Base-by-base conservation (phyloP, 1,284 basidiomycete genomes). In the Bjerkandera adusta region DNA sequence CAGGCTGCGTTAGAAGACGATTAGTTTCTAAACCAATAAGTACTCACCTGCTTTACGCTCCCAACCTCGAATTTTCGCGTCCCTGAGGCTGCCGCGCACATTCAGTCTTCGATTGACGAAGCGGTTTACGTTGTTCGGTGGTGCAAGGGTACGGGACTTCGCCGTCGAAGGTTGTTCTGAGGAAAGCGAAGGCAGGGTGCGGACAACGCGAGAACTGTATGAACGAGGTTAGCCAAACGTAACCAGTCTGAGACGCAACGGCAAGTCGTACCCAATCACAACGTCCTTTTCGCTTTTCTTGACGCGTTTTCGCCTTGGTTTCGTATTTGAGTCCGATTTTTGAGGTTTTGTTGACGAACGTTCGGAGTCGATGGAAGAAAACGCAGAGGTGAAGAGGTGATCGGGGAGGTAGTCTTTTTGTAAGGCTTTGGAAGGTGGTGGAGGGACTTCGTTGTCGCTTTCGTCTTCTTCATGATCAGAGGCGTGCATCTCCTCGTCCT, bases 371-470 rank as follows among this genome's bases (percentile, higher is more conserved):
- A 2, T 45, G 18, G 16, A 48, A 2, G 59, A 56, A n/a, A 66
- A 53, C 2, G 64, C 67, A 22, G 63, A 52, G 20, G 57, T 50
- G 51, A 68, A 68, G n/a, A 68, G 45, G 44, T 68, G 64, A 30
- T 68, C 67, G 0, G 67, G 67, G 21, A 68, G 66, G 55, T 67
- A 66, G 49, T 62, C 58, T 26, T 47, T 43, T 5, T 54, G 55
- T 10, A 13, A 10, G 11, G 29, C 2, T 20, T 45, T 36, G 4
- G 24, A 13, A 24, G 50, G 38, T 3, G 45, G 15, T 2, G 33
- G 13, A 6, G 36, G 27, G 24, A 15, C 35, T 21, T 50, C 47
- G 10, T 49, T 36, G 3, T 49, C 36, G 24, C 30, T 16, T 16
- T 10, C 62, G 70, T 79, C 36, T 53, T 73, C 49, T 20, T 55